Base-by-base conservation (phyloP, 768 basidiomycete genomes). In the Rhodocollybia butyracea region DNA sequence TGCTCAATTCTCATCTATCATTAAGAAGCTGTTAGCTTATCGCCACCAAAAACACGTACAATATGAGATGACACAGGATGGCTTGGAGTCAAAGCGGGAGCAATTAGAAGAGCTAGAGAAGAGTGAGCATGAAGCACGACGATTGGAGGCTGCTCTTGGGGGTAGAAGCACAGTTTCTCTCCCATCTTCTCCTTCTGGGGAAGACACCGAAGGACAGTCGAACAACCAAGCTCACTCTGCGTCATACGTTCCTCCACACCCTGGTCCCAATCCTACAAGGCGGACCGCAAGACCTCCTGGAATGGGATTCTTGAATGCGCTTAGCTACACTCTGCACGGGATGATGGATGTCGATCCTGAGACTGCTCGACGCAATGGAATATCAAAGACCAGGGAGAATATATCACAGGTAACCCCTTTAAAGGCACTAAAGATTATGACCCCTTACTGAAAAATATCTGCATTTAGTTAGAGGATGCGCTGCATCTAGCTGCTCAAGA, bases 311-410 rank as follows among this genome's bases (percentile, higher is more conserved):
- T 64, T 99, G 32, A 93, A 86, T 61, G 97, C 97, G 15, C 75
- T 99, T 40, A 94, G 89, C 65, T 95, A 97, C 71, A 95, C 94
- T 22, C 69, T 99, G 54, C 94, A 95, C 61, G 95, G 96, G 4
- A 95, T 98, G 86, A 98, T 99, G 88, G 97, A 99, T 62, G 91
- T 91, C 17, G 97, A 99, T 71, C 97, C 97, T 2, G 97, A 98
- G 74, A 91, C 90, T 17, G 95, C 96, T 5, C 77, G 97, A 57
- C 79, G 97, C 59, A 98, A 89, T 64, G 84, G 87, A 51, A 98
- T 99, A 60, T 89, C 89, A 58, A 98, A 97, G 75, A 94, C 94
- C 4, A 82, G 91, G 61, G 96, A 98, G 72, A 84, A 83, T 19
- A 97, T 98, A 59, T 92, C 93, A n/a, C 91, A 94, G 77, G 95